Evolutionary conservation across 1,139 yeast species (phyloP).

Genomic region (Geotrichum siamense): DNA sequence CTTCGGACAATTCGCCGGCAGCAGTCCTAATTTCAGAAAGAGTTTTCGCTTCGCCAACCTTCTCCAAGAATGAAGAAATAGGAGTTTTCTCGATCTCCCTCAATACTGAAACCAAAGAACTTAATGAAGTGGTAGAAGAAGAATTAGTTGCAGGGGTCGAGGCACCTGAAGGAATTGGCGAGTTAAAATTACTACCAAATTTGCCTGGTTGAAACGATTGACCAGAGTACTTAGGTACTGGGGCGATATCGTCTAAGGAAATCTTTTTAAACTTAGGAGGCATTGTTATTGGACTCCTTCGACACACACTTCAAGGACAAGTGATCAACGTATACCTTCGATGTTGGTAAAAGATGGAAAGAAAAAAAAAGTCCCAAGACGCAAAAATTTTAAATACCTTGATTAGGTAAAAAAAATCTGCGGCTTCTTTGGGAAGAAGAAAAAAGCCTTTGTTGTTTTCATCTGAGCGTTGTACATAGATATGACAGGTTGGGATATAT

Average conservation of each 20-base stretch:
- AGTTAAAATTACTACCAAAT: conserved; percentile 8
- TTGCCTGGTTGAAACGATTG: conserved; percentile 8
- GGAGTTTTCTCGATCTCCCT: conserved; percentile 64
- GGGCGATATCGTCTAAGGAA: conserved; percentile 8
- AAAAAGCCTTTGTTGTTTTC: too few species aligned
- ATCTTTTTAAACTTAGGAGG: conserved; percentile 14
- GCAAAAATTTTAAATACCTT: too few species aligned
- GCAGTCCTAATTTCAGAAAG: conserved; percentile 61
- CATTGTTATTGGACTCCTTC: too few species aligned
- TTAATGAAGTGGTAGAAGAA: conserved; percentile 56
- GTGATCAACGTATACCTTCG: too few species aligned
- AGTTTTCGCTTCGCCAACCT: conserved; percentile 50
- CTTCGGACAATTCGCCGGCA: conserved; percentile 49
- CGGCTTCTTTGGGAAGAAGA: too few species aligned
- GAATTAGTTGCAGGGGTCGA: conserved; percentile 13
- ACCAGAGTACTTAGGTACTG: conserved; percentile 7
- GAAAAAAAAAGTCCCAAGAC: too few species aligned
- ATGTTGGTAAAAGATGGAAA: too few species aligned
- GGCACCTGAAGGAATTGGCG: conserved; percentile 16
- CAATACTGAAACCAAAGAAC: conserved; percentile 64
- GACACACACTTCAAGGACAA: too few species aligned
- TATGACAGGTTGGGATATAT: too few species aligned
- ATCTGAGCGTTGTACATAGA: too few species aligned
- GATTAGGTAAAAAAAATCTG: too few species aligned
- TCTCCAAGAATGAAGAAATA: conserved; percentile 50